phyloP scores from a whole-genome alignment of 805 yeast species.

The Yarrowia divulgata region DNA sequence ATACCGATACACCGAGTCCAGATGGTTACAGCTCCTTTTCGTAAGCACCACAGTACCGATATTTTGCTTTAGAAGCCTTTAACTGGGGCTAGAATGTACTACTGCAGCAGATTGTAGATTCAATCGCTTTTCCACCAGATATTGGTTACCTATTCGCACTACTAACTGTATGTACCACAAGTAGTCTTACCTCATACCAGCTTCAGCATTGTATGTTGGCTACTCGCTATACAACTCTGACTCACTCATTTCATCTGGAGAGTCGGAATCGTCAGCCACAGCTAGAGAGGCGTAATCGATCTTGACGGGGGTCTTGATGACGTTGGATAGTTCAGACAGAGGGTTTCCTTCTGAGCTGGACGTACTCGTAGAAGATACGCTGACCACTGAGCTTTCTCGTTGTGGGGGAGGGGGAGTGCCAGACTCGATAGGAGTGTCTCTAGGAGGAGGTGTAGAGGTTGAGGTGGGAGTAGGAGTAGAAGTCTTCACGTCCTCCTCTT shows the following conservation, averaged over 20 bases:
- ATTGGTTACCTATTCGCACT: too few species aligned
- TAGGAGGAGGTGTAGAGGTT: not conserved
- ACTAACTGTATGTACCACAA: too few species aligned
- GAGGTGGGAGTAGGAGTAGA: not conserved
- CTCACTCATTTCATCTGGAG: constrained; percentile 19
- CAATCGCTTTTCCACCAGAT: too few species aligned
- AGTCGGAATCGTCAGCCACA: constrained; percentile 1
- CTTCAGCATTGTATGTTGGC: not conserved
- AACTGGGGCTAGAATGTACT: too few species aligned
- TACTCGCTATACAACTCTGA: constrained; percentile 40
- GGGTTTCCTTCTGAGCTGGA: constrained; percentile 2
- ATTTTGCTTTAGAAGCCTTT: too few species aligned
- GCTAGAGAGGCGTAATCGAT: constrained; percentile 14
- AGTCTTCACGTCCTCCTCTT: not conserved
- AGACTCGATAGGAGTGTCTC: not conserved
- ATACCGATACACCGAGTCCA: too few species aligned
- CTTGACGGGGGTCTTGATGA: constrained; percentile 19
- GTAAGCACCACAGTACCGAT: too few species aligned
- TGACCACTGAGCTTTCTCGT: constrained; percentile 13
- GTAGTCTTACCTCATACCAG: too few species aligned
- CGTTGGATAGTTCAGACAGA: not conserved
- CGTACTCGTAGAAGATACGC: not conserved
- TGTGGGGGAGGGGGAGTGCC: not conserved
- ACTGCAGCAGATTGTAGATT: too few species aligned
- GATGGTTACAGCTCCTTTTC: too few species aligned